A percentile compares a stretch with the other conserved stretches of the same genome.
These are phyloP conservation scores for Vitis riparia DNA, from an alignment of 164 flowering plant species.

Conservation along the genomic window DNA sequence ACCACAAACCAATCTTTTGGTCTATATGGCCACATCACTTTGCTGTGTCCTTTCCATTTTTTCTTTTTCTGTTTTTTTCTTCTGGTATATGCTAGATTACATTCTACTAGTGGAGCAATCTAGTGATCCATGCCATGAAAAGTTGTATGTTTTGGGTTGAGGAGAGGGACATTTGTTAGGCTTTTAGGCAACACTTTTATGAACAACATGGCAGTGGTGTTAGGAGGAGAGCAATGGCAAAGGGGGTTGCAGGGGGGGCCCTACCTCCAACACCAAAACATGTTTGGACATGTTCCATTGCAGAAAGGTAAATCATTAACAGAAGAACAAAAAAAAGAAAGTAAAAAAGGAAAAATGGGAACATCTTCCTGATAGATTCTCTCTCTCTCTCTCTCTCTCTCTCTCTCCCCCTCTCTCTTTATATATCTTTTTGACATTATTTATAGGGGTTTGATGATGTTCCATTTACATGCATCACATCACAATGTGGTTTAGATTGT, in stretches of 20 bases:
- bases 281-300: conserved; percentile 45
- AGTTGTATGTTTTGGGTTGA: background rate
- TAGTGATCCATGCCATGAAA: background rate
- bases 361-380: conserved; percentile 1
- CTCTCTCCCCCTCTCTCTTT: background rate
- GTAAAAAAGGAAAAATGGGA: background rate
- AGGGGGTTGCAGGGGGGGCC: conserved; percentile 7
- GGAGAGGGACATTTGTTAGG: conserved; percentile 4
- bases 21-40: too few relatives aligned
- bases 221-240: conserved; percentile 7
- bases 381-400: background rate
- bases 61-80: too few relatives aligned
- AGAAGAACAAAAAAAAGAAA: conserved; percentile 1
- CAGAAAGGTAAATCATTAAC: conserved; percentile 6
- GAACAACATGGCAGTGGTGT: conserved; percentile 14
- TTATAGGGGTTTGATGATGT: conserved; percentile 9
- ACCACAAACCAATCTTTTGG: too few relatives aligned
- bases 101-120: too few relatives aligned
- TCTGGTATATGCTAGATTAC: too few relatives aligned
- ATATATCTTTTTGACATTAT: conserved; percentile 6
- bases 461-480: conserved; percentile 18
- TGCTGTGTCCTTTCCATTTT: too few relatives aligned
- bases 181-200: conserved; percentile 32
- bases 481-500: conserved; percentile 12
- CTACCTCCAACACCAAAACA: conserved; percentile 30